phyloP scores from a whole-genome alignment of 257 asterid genomes.

The Solanum chiquidenum region DNA sequence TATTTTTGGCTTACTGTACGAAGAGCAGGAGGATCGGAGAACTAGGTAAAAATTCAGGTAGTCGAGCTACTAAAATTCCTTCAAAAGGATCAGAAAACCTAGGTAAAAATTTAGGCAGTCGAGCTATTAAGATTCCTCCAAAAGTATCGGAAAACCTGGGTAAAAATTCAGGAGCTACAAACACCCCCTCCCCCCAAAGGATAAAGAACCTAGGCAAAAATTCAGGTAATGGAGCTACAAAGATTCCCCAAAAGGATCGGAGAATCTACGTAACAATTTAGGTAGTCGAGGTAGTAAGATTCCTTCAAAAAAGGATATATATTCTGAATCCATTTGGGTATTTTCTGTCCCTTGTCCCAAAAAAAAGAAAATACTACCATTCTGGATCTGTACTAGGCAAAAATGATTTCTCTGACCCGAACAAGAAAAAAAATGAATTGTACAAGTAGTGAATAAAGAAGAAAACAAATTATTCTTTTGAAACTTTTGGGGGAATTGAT shows the following conservation, averaged over 20 bases:
- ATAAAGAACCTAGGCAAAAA: too few relatives aligned
- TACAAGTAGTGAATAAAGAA: neutral
- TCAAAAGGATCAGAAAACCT: too few relatives aligned
- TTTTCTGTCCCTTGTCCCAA: conserved; percentile 90
- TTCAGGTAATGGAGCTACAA: too few relatives aligned
- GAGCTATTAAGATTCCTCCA: too few relatives aligned
- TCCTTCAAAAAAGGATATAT: neutral
- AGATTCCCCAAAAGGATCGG: too few relatives aligned
- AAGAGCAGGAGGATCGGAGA: neutral
- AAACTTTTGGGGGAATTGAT: neutral
- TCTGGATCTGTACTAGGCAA: conserved; percentile 94
- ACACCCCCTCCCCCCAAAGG: too few relatives aligned
- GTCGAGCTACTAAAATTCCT: too few relatives aligned
- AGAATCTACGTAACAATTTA: too few relatives aligned
- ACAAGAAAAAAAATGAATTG: neutral
- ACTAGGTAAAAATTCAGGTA: neutral
- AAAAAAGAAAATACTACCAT: conserved; percentile 51
- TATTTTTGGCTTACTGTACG: neutral
- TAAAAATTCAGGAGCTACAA: too few relatives aligned
- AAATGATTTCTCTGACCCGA: conserved; percentile 58
- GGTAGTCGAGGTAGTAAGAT: too few relatives aligned
- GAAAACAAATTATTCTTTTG: neutral
- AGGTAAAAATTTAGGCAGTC: fast-evolving
- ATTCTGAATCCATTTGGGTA: conserved; percentile 85
- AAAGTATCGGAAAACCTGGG: too few relatives aligned